phyloP scores from a whole-genome alignment of 2,329 filamentous ascomycete species.

The Penicillium sclerotigenum region DNA sequence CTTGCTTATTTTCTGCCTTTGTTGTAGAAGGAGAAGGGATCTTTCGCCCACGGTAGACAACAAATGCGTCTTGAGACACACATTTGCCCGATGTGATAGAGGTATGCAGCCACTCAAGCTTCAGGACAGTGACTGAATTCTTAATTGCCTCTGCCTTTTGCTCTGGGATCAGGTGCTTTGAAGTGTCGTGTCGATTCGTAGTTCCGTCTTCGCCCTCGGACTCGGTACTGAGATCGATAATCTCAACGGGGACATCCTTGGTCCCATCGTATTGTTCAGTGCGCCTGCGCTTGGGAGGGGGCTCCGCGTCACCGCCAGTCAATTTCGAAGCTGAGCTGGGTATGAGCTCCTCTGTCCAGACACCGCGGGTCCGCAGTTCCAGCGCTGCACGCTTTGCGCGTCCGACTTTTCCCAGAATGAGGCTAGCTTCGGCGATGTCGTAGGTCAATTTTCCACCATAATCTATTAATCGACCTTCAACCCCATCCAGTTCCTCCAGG shows the following conservation, averaged over 20 bases:
- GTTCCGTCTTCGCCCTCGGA: conserved; percentile 29
- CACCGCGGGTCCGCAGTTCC: conserved; percentile 67
- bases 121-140: conserved; percentile 50
- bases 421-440: conserved; percentile 65
- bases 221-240: conserved; percentile 32
- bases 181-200: conserved; percentile 11
- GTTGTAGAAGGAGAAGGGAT: conserved; percentile 32
- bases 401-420: conserved; percentile 71
- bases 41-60: conserved; percentile 52
- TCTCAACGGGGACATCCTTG: conserved; percentile 6
- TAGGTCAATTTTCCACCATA: conserved; percentile 62
- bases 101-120: conserved; percentile 53
- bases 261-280: not conserved
- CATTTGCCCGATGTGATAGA: conserved; percentile 44
- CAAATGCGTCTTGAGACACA: conserved; percentile 48
- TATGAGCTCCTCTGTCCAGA: conserved; percentile 48
- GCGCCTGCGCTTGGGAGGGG: conserved; percentile 30
- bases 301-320: conserved; percentile 1
- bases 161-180: conserved; percentile 8
- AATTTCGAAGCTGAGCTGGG: not conserved
- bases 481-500: conserved; percentile 58
- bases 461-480: conserved; percentile 62
- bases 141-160: conserved; percentile 3
- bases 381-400: conserved; percentile 69
- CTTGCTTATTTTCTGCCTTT: not conserved